Conservation (phyloP, 305 asterid species). For the Solanum hybrid region DNA sequence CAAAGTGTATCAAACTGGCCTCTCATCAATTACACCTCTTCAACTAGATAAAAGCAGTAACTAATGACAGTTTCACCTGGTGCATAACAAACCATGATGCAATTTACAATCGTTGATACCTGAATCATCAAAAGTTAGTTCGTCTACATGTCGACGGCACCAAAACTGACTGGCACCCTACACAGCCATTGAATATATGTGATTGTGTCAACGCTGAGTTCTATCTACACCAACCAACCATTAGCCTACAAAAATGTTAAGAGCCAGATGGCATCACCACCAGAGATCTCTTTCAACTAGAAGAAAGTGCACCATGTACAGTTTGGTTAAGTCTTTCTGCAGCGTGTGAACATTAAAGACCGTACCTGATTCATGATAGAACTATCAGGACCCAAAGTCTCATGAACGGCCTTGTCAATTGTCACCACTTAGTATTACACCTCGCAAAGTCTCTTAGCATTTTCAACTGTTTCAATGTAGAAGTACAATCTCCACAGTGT, state of each 20-base stretch:
- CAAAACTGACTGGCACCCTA: background rate
- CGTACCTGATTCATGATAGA: background rate
- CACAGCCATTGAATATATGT: background rate
- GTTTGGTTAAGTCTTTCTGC: background rate
- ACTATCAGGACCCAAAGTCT: background rate
- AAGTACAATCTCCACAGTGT: slow-evolving; percentile 66
- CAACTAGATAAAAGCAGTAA: background rate
- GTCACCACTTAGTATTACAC: background rate
- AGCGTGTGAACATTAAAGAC: background rate
- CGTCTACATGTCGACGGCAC: background rate
- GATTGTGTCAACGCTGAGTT: background rate
- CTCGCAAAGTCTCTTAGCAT: slow-evolving; percentile 9
- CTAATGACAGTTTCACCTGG: background rate
- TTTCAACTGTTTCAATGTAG: slow-evolving; percentile 32
- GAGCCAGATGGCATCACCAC: background rate
- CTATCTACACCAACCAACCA: background rate
- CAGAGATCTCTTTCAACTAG: background rate
- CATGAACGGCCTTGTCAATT: background rate
- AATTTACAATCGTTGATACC: background rate
- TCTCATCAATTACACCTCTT: background rate
- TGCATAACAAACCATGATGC: background rate
- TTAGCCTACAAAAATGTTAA: background rate
- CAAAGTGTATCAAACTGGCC: background rate
- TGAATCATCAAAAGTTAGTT: background rate
- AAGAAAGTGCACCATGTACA: background rate